Evolutionary conservation across 1,284 basidiomycete genomes (phyloP).

Genomic region (Takashimella koratensis): DNA sequence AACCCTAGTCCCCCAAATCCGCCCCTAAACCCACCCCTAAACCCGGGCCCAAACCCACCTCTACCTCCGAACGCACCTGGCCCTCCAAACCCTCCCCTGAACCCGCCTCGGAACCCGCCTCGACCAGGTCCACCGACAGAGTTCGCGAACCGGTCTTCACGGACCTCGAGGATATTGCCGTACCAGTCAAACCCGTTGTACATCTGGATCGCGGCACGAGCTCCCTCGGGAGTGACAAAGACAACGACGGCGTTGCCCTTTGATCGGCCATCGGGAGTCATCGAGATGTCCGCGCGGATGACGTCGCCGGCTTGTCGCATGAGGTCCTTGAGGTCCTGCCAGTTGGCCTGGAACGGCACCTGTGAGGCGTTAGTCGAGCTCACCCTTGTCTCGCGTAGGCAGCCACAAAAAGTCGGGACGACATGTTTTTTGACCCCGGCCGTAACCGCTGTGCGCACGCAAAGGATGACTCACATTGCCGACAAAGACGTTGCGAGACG

Average conservation of each 20-base stretch:
- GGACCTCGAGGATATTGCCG: constrained; percentile 84
- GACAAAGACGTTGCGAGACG: constrained; percentile 76
- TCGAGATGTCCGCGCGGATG: constrained; percentile 89
- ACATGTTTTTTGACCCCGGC: background rate
- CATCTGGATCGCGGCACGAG: constrained; percentile 85
- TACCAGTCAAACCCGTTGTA: constrained; percentile 95
- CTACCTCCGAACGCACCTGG: constrained; percentile 46
- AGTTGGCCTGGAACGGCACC: constrained; percentile 91
- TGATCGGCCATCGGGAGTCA: constrained; percentile 82
- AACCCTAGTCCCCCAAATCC: constrained; percentile 46
- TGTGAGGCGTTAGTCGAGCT: constrained; percentile 39
- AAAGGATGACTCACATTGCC: constrained; percentile 73
- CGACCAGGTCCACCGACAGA: constrained; percentile 52
- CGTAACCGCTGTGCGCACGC: too few relatives aligned
- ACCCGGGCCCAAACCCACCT: constrained; percentile 57
- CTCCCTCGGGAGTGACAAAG: constrained; percentile 85
- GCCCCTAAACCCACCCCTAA: constrained; percentile 55
- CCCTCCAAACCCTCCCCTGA: constrained; percentile 51
- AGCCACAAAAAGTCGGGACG: too few relatives aligned
- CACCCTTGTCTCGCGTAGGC: too few relatives aligned
- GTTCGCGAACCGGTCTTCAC: constrained; percentile 89
- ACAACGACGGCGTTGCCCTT: constrained; percentile 95
- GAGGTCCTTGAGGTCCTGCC: constrained; percentile 97
- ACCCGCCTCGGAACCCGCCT: constrained; percentile 57
- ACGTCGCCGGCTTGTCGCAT: constrained; percentile 93